A percentile compares a stretch with the other conserved stretches of the same genome.
Evolutionary conservation across 148 eudicot genomes (phyloP).

Genomic region (Pharnaceum exiguum): DNA sequence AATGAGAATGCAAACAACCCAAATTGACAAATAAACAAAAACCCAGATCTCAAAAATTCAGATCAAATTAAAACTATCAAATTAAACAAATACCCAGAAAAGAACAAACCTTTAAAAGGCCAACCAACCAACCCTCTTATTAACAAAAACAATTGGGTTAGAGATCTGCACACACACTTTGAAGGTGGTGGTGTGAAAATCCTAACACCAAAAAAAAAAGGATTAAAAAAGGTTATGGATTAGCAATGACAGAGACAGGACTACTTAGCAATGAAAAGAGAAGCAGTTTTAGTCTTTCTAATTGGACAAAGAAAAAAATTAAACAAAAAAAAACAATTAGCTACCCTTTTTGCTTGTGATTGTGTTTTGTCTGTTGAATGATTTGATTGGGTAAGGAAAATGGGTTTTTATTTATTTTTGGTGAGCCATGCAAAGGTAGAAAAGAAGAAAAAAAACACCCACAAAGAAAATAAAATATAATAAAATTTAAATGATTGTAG

Average conservation of each 20-base stretch:
- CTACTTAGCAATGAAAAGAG: too few relatives aligned
- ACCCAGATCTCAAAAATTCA: slow-evolving; percentile 33
- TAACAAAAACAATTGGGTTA: slow-evolving; percentile 17
- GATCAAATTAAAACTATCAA: slow-evolving; percentile 20
- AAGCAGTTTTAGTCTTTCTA: too few relatives aligned
- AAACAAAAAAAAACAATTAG: too few relatives aligned
- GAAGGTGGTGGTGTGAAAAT: neutral
- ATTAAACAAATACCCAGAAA: neutral
- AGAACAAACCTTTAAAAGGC: neutral
- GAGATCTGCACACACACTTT: slow-evolving; percentile 24
- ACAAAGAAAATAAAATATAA: neutral
- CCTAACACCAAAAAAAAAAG: neutral
- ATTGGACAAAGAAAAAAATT: slow-evolving; percentile 35
- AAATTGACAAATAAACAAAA: slow-evolving; percentile 3
- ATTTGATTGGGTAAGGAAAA: slow-evolving; percentile 19
- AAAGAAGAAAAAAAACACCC: neutral
- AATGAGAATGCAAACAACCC: slow-evolving; percentile 20
- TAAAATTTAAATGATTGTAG: too few relatives aligned
- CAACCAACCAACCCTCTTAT: too few relatives aligned
- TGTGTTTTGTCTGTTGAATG: too few relatives aligned
- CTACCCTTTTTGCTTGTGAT: too few relatives aligned
- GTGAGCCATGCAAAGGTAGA: neutral
- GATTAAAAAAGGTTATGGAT: neutral
- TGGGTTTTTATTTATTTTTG: too few relatives aligned
- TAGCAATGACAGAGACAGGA: slow-evolving; percentile 26